Evolutionary conservation across 2,329 filamentous ascomycete genomes (phyloP), one percentile per base, ranked within the genome.

Genomic region (Cladobotryum mycophilum): DNA sequence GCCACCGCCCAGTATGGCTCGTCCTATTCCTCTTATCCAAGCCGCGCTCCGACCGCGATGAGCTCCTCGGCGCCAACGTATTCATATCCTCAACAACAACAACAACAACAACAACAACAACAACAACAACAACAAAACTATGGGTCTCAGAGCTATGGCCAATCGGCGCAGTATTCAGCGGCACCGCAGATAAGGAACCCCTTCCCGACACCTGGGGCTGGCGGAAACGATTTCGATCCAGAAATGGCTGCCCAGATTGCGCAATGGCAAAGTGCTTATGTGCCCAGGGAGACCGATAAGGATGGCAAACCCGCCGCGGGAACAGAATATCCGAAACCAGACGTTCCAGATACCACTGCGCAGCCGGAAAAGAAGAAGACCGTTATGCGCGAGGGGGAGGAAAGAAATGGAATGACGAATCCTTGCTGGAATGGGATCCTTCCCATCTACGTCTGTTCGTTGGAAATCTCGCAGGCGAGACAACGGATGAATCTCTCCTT

Each of bases 391-490:
- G 80, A 87, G 54, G 93, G 92, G 93, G 93, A 55, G 93, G 93
- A 49, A 89, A 95, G 73, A 87, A 83, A 52, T 99, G 93, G 93
- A 86, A 87, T 20, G 93, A 99, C 66, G 79, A 88, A 51, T 81
- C 86, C 0, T 80, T 99, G 3, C 80, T 97, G 2, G 93, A 97
- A 67, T 99, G 93, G 93, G 91, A 97, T 64, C 92, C 92, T 1
- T 81, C 87, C 25, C 93, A 99, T 66, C 88, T 96, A 63, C 89
- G 93, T 35, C 82, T 99, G 41, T 97, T 97, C 68, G 90, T 97
- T 14, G 93, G 93, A 57, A 99, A 99, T 67, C 80, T 99, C 47
- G 93, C 93, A 38, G 93, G 93, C 59, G 93, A 99, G 74, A 93
- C 95, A 30, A 99, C 93, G 1, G 93, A 99, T 68, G 93, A 99